Percentiles rank a stretch among this genome's conserved stretches.
Evolutionary conservation across 202 grass and related monocot genomes (phyloP).

Genomic region (Zoysia matrella): DNA sequence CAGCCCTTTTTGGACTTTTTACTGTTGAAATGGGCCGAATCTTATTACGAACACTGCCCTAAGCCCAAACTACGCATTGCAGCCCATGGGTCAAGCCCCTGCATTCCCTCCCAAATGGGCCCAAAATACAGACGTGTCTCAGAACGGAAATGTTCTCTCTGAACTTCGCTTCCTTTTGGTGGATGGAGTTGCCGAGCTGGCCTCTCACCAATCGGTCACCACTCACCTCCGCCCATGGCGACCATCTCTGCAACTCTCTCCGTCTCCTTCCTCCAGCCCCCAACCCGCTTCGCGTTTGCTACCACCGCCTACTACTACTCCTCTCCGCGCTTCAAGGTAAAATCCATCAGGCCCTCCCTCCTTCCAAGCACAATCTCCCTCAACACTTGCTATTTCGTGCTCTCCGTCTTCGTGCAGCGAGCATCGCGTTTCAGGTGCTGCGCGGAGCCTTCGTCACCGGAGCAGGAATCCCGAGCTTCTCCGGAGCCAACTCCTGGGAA

Average conservation of each 20-base stretch:
- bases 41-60: background rate
- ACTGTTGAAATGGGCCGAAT: background rate
- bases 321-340: slow-evolving; percentile 36
- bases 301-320: background rate
- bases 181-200: slow-evolving; percentile 14
- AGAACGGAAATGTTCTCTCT: background rate
- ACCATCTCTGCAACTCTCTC: slow-evolving; percentile 57
- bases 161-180: background rate
- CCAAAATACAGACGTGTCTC: background rate
- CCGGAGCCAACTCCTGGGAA: background rate
- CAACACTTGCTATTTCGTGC: background rate
- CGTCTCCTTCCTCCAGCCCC: slow-evolving; percentile 42
- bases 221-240: slow-evolving; percentile 58
- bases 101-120: background rate
- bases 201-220: slow-evolving; percentile 30
- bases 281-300: slow-evolving; percentile 7
- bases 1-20: too few species aligned
- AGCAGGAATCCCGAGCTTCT: slow-evolving; percentile 22
- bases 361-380: background rate
- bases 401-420: slow-evolving; percentile 34
- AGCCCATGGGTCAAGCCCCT: background rate
- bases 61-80: background rate
- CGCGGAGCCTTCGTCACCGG: slow-evolving; percentile 42
- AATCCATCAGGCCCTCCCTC: background rate
- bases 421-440: slow-evolving; percentile 47